Evolutionary conservation across 352 stramenopile genomes (phyloP).

Genomic region (Phytopythium delawarense): DNA sequence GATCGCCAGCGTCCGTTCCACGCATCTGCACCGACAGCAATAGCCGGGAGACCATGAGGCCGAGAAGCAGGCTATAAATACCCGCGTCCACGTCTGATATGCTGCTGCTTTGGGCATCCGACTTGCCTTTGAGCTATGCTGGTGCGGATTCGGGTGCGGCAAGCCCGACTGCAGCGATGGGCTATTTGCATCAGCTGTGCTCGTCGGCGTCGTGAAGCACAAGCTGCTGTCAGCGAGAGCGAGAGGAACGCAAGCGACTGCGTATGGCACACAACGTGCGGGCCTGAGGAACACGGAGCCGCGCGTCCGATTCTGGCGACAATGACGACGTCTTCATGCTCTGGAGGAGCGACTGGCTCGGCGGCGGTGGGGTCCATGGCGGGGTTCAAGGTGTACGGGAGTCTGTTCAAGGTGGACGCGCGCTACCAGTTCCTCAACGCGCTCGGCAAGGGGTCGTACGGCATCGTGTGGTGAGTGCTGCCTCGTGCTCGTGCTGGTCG

Average conservation of each 20-base stretch:
- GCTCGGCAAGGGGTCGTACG: slow-evolving; percentile 90
- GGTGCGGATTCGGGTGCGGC: neutral
- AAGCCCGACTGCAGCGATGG: neutral
- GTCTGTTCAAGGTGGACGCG: slow-evolving; percentile 76
- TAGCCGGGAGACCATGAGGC: neutral
- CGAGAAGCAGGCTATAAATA: neutral
- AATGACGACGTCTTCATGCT: neutral
- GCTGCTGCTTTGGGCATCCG: neutral
- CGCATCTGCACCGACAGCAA: neutral
- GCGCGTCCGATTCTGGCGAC: neutral
- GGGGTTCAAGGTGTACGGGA: slow-evolving; percentile 78
- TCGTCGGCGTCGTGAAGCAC: neutral
- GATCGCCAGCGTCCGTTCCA: neutral
- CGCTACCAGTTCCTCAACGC: slow-evolving; percentile 86
- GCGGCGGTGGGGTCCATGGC: neutral
- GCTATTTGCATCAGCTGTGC: slow-evolving; percentile 5
- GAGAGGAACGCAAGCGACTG: neutral
- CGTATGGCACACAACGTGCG: neutral
- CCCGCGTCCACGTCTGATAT: neutral
- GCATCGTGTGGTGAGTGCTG: slow-evolving; percentile 76
- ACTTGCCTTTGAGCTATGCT: neutral
- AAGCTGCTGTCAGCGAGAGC: neutral
- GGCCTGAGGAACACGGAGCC: neutral
- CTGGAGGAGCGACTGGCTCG: neutral
- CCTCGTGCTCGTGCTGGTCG: neutral